Percentiles rank a stretch among this genome's conserved stretches.
Conservation (phyloP, 2,329 filamentous ascomycete genomes). For the Penicillium verrucosum region DNA sequence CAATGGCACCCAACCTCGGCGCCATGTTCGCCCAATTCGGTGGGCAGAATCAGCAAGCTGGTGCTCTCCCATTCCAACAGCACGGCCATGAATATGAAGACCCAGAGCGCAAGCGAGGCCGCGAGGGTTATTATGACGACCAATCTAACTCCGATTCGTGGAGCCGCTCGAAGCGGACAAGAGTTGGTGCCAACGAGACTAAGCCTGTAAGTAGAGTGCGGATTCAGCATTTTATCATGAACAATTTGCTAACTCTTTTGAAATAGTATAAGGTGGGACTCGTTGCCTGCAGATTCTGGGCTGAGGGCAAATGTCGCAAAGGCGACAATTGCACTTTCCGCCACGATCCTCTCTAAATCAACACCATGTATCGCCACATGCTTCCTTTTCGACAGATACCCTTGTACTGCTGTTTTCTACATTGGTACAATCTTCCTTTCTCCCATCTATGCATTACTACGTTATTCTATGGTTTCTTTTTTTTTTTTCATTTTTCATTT, state of each 20-base stretch:
- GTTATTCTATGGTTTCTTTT: neutral
- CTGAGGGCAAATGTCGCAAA: conserved; percentile 53
- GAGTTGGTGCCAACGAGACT: neutral
- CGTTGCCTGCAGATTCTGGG: conserved; percentile 53
- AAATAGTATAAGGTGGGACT: conserved; percentile 43
- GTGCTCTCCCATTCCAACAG: conserved; percentile 12
- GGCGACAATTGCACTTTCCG: conserved; percentile 52
- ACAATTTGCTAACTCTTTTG: neutral
- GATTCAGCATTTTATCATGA: conserved; percentile 12
- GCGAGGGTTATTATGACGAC: conserved; percentile 36
- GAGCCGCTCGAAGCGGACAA: conserved; percentile 35
- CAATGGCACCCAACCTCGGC: conserved; percentile 34
- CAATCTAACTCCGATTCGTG: conserved; percentile 28
- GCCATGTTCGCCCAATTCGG: conserved; percentile 35
- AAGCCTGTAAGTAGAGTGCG: conserved; percentile 25
- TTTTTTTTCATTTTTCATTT: neutral
- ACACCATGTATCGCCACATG: neutral
- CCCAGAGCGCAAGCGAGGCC: conserved; percentile 41
- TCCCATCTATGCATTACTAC: conserved; percentile 5
- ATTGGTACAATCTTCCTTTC: neutral
- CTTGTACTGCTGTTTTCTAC: neutral
- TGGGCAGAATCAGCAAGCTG: conserved; percentile 24
- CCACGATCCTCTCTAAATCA: conserved; percentile 36
- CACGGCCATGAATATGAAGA: conserved; percentile 35
- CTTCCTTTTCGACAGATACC: conserved; percentile 5